phyloP scores from a whole-genome alignment of 2,329 filamentous ascomycete species.

The Nemania sp. region DNA sequence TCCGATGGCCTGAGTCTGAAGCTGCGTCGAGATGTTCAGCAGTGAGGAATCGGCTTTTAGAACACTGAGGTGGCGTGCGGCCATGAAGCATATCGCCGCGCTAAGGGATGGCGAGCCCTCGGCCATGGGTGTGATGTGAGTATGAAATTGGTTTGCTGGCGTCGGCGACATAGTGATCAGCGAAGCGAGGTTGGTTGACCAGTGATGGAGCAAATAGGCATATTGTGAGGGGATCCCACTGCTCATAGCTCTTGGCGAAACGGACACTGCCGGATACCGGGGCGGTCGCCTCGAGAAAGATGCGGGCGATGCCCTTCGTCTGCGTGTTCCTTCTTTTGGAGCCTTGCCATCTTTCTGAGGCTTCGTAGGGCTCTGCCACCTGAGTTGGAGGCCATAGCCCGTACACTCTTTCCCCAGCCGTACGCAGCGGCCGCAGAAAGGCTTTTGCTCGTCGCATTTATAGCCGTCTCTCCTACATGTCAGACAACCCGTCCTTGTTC shows the following conservation, averaged over 20 bases:
- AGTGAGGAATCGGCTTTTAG: constrained; percentile 33
- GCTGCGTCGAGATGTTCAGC: constrained; percentile 30
- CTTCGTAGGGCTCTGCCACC: constrained; percentile 34
- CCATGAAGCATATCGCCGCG: constrained; percentile 39
- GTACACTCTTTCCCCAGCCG: constrained; percentile 40
- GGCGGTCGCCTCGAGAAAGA: not conserved
- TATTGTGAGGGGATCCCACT: constrained; percentile 18
- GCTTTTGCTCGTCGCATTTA: constrained; percentile 42
- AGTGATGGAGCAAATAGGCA: constrained; percentile 39
- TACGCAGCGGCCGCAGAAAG: constrained; percentile 38
- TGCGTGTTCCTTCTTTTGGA: constrained; percentile 16
- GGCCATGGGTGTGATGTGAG: constrained; percentile 41
- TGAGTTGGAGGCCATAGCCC: constrained; percentile 39
- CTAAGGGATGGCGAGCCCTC: constrained; percentile 35
- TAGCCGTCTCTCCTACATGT: constrained; percentile 42
- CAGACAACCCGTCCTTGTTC: constrained; percentile 39
- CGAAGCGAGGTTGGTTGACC: constrained; percentile 35
- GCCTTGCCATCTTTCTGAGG: constrained; percentile 16
- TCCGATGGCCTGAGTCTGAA: constrained; percentile 34
- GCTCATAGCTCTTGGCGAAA: constrained; percentile 15
- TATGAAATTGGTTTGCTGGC: constrained; percentile 37
- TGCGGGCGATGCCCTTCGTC: not conserved
- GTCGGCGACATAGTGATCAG: constrained; percentile 39
- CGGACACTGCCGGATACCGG: not conserved
- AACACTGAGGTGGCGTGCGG: constrained; percentile 39